Percentiles rank a stretch among this genome's conserved stretches.
These are phyloP conservation scores for Hymenoscyphus albidus DNA, from an alignment of 2,329 filamentous ascomycete species.

Conservation along the genomic window DNA sequence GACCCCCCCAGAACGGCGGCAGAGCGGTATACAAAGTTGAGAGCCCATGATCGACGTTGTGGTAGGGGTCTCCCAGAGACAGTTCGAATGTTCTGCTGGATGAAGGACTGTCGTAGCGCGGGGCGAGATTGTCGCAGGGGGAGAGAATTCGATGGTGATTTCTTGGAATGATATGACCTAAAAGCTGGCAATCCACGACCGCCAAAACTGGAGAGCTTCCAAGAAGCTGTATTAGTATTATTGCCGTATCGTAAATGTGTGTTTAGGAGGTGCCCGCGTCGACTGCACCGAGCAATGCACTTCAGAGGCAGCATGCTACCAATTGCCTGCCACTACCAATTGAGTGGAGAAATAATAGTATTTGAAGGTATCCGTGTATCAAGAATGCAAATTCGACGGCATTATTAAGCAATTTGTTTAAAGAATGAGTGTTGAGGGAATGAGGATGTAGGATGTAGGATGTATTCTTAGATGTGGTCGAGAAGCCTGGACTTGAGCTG, in stretches of 20 bases:
- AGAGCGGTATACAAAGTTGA: conserved; percentile 63
- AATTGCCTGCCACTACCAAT: conserved; percentile 15
- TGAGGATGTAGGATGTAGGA: background rate
- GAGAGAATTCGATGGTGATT: background rate
- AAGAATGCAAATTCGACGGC: background rate
- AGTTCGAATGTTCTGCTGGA: conserved; percentile 20
- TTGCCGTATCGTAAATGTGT: conserved; percentile 8
- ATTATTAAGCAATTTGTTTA: background rate
- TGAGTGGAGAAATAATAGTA: background rate
- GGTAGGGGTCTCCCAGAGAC: conserved; percentile 52
- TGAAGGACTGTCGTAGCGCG: conserved; percentile 16
- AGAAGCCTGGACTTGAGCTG: background rate
- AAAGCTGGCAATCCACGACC: background rate
- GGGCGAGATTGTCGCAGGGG: conserved; percentile 6
- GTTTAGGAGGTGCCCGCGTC: conserved; percentile 3
- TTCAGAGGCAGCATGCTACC: conserved; percentile 16
- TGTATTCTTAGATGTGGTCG: background rate
- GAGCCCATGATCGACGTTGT: conserved; percentile 44
- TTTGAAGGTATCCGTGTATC: background rate
- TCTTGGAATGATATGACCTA: conserved; percentile 13
- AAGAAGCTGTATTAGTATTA: conserved; percentile 1
- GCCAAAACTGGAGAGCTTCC: background rate
- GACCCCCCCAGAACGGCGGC: conserved; percentile 74
- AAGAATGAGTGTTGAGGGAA: background rate
- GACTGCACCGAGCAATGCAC: conserved; percentile 20